Evolutionary conservation across 2,329 filamentous ascomycete genomes (phyloP), one percentile per base, ranked within the genome.

Genomic region (Trichophyton rubrum): DNA sequence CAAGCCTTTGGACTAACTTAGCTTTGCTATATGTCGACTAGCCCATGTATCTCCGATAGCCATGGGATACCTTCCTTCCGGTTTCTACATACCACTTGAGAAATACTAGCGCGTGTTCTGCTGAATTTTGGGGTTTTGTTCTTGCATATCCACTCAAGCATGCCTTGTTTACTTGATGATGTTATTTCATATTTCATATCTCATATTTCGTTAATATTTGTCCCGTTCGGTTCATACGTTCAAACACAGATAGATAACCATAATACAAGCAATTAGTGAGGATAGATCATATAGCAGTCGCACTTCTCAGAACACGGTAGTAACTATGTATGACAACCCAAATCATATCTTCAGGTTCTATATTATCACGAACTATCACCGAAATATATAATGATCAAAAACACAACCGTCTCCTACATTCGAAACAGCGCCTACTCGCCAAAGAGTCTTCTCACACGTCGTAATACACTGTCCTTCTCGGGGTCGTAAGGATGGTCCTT

Each of bases 401-500:
- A 40, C 47, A 22, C 41, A 51, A 7, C 20, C 45, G 51, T 22
- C 4, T 24, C 20, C 35, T 64, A 8, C 20, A 20, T 6, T 11
- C 3, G 22, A 47, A 17, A 47, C 20, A 47, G 22, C 8, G 15
- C 6, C n/a, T 68, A 80, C 68, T 80, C 85, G 66, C 85, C 85
- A 74, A 87, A 87, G 64, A 89, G 70, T 69, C 85, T 83, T 72
- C 83, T 79, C 65, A 99, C 93, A 66, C 93, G 83, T 77, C 91
- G 88, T 76, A 99, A 75, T 49, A 99, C 92, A 71, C 92, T 97
- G 74, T 99, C 93, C 80, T 99, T 99, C 77, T 99, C 93, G 0
- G 93, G 93, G 69, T 99, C 92, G 72, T 99, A 99, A 1, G 93
- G 93, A 73, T 99, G 93, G 74, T 99, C 93, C 80, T 99, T 99